Conservation (phyloP, 2,329 filamentous ascomycete genomes). For the Onygenales sp. region DNA sequence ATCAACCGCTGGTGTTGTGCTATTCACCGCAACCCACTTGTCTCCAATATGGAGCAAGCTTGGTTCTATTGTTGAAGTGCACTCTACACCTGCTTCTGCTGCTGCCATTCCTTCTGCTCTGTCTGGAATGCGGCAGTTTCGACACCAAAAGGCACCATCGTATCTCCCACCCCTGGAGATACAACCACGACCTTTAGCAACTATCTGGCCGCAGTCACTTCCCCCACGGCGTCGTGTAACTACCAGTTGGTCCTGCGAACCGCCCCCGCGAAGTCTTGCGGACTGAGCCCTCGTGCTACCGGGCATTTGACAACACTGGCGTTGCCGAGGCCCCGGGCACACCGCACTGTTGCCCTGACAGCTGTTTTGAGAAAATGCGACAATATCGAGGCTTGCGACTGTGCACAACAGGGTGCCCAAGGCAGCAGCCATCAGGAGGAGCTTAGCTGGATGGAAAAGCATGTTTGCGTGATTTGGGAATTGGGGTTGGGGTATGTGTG, state of each 20-base stretch:
- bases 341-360: background rate
- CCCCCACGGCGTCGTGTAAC: background rate
- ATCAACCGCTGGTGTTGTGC: background rate
- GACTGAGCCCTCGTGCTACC: background rate
- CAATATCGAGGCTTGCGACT: background rate
- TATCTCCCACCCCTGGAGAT: background rate
- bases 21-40: background rate
- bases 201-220: background rate
- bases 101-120: background rate
- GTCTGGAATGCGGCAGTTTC: background rate
- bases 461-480: slow-evolving; percentile 26
- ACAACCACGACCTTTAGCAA: background rate
- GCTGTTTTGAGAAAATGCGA: background rate
- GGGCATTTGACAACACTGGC: too few species aligned
- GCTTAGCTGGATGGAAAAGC: slow-evolving; percentile 17
- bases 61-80: background rate
- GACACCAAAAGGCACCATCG: background rate
- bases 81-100: background rate
- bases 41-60: background rate
- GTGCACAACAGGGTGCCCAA: background rate
- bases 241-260: background rate
- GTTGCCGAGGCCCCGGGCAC: background rate
- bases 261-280: background rate
- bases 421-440: slow-evolving; percentile 7
- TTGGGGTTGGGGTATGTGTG: too few species aligned